These are phyloP conservation scores for Rhodosporidiobolus odoratus DNA, from an alignment of 768 basidiomycete genomes.

Conservation along the genomic window DNA sequence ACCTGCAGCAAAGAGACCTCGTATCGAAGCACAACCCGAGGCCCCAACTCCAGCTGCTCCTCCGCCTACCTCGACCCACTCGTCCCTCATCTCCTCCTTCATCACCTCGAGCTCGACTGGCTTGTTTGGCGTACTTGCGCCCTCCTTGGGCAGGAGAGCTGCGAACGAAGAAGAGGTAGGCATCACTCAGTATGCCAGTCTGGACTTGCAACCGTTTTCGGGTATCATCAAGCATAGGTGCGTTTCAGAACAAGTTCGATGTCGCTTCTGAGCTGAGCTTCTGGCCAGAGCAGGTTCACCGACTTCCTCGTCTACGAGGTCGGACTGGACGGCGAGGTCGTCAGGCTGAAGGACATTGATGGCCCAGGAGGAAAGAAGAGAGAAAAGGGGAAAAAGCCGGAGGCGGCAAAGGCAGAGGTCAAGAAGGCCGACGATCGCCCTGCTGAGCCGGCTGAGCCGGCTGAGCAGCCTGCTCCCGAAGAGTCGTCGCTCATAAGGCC, in stretches of 20 bases:
- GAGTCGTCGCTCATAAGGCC: slow-evolving; percentile 40
- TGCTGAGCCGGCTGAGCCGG: not conserved
- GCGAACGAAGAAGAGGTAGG: slow-evolving; percentile 70
- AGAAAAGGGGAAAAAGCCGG: slow-evolving; percentile 22
- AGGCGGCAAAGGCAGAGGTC: slow-evolving; percentile 20
- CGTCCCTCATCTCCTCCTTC: not conserved
- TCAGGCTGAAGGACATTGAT: slow-evolving; percentile 72
- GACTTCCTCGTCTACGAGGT: slow-evolving; percentile 95
- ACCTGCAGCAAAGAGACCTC: slow-evolving; percentile 3
- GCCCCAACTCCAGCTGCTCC: not conserved
- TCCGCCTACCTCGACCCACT: not conserved
- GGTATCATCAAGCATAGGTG: slow-evolving; percentile 98
- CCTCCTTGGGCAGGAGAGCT: slow-evolving; percentile 10
- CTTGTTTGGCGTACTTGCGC: slow-evolving; percentile 13
- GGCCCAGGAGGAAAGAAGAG: slow-evolving; percentile 52
- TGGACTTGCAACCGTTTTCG: slow-evolving; percentile 64
- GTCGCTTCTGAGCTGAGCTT: not conserved
- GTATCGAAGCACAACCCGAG: not conserved
- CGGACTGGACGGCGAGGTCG: slow-evolving; percentile 67
- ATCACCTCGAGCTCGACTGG: not conserved
- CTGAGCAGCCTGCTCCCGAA: slow-evolving; percentile 39
- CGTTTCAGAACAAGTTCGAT: slow-evolving; percentile 34
- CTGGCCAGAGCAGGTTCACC: slow-evolving; percentile 63
- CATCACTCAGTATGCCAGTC: slow-evolving; percentile 77
- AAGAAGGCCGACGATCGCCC: slow-evolving; percentile 14